Base-by-base conservation (phyloP, 2,329 filamentous ascomycete species). In the Coniella lustricola region DNA sequence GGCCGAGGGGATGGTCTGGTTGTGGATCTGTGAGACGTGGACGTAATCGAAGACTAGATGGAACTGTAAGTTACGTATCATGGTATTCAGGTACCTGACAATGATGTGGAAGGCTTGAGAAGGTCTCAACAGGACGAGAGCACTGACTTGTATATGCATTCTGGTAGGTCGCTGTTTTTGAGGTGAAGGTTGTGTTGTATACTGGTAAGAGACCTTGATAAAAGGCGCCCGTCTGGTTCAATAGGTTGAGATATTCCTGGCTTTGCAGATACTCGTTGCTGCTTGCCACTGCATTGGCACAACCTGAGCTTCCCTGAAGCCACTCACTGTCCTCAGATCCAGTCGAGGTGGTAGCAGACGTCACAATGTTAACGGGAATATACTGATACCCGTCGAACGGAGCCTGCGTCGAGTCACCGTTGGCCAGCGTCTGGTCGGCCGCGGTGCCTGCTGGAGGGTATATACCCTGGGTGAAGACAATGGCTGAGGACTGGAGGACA, bases 371-470 rank as follows among this genome's bases (percentile, higher is more conserved):
- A 48, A 96, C 72, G 16, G 87, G 86, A 56, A 95, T 84, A 53
- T 93, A 79, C 67, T 96, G 90, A 63, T 90, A 95, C 21, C 90
- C 90, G 52, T 79, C 73, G 60, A 95, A 68, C 0, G 90, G 89
- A 1, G 81, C 71, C 49, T 80, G 69, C 12, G 90, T 71, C 3
- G 67, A 70, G 18, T 77, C 78, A 43, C 85, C 85, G 64, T 95
- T 90, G 58, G 79, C 79, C 35, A 95, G 76, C 2, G 71, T 80
- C 66, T 87, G 75, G 32, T 73, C 67, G 9, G 74, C 72, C 5
- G 66, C 62, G 13, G 63, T 54, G 49, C 81, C 81, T 1, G 83
- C 79, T 1, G 90, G 88, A 9, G 90, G 90, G 63, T 95, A 96
- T 17, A 96, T 74, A 25, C 82, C 89, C 68, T 95, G 90, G 25